These are phyloP conservation scores for Rosellinia necatrix DNA, from an alignment of 2,329 filamentous ascomycete genomes.

Conservation along the genomic window DNA sequence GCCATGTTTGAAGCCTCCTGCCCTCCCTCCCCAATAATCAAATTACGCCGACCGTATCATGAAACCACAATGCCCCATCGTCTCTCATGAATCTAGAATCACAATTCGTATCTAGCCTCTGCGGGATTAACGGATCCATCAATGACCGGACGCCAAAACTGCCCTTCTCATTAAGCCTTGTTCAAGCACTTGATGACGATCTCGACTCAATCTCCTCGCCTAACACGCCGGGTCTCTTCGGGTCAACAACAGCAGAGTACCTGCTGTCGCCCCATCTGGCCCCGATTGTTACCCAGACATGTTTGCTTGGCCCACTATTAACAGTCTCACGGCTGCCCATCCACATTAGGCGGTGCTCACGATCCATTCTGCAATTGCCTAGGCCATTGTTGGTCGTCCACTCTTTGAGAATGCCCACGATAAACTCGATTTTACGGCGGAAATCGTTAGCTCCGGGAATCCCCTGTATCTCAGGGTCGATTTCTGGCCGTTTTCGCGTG, in stretches of 20 bases:
- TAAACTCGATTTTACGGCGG: constrained; percentile 74
- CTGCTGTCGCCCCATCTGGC: constrained; percentile 63
- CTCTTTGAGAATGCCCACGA: constrained; percentile 68
- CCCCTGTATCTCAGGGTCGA: constrained; percentile 62
- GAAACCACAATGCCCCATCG: constrained; percentile 25
- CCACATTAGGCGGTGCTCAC: constrained; percentile 61
- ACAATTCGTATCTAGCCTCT: background rate
- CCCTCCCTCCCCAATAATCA: no score
- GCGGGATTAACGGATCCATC: background rate
- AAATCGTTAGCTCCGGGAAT: constrained; percentile 75
- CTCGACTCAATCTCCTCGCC: constrained; percentile 57
- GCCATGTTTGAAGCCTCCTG: constrained; percentile 26
- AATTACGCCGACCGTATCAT: background rate
- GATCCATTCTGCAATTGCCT: constrained; percentile 66
- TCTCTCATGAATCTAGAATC: constrained; percentile 25
- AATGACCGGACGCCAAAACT: background rate
- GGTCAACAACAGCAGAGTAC: constrained; percentile 60
- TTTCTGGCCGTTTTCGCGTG: constrained; percentile 61
- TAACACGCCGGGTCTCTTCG: constrained; percentile 56
- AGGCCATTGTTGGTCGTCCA: constrained; percentile 74
- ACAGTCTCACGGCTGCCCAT: constrained; percentile 61
- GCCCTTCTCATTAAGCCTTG: background rate
- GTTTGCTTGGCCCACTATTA: constrained; percentile 60
- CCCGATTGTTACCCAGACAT: constrained; percentile 72
- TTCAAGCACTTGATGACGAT: constrained; percentile 32